A percentile compares a stretch with the other conserved stretches of the same genome.
Evolutionary conservation across 768 basidiomycete genomes (phyloP).

Genomic region (Phylloporus sp.): DNA sequence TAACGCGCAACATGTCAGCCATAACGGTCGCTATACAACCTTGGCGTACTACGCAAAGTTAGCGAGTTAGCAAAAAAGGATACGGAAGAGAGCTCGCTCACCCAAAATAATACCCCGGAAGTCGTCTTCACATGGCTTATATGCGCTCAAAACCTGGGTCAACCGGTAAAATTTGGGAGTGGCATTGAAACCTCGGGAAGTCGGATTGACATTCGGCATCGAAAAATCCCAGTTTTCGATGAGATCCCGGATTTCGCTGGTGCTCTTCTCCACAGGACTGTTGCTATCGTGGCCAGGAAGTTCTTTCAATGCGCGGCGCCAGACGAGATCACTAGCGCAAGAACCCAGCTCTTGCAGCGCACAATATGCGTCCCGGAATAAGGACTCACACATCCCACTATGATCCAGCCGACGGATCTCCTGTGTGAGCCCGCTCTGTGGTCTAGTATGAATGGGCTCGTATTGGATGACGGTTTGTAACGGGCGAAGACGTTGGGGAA

Average conservation of each 20-base stretch:
- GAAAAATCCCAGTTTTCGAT: slow-evolving; percentile 60
- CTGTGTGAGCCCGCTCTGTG: slow-evolving; percentile 42
- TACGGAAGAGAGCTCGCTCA: slow-evolving; percentile 32
- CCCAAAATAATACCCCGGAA: slow-evolving; percentile 72
- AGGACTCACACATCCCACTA: slow-evolving; percentile 35
- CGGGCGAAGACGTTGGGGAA: slow-evolving; percentile 36
- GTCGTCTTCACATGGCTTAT: slow-evolving; percentile 44
- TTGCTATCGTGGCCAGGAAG: slow-evolving; percentile 35
- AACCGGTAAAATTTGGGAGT: slow-evolving; percentile 62
- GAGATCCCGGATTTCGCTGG: slow-evolving; percentile 31
- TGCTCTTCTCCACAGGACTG: slow-evolving; percentile 24
- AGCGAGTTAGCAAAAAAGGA: slow-evolving; percentile 29
- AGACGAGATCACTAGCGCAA: slow-evolving; percentile 67
- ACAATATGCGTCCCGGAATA: slow-evolving; percentile 45
- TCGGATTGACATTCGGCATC: slow-evolving; percentile 56
- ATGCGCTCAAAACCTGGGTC: slow-evolving; percentile 54
- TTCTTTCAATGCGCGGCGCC: slow-evolving; percentile 51
- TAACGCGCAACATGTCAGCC: slow-evolving; percentile 50
- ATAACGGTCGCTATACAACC: slow-evolving; percentile 52
- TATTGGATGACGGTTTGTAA: slow-evolving; percentile 53
- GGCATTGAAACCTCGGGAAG: slow-evolving; percentile 59
- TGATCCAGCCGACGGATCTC: slow-evolving; percentile 44
- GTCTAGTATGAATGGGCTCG: slow-evolving; percentile 32
- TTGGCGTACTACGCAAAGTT: slow-evolving; percentile 43
- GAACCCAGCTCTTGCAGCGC: slow-evolving; percentile 53